These are phyloP conservation scores for Debaryomyces prosopidis DNA, from an alignment of 805 yeast species.

Conservation along the genomic window DNA sequence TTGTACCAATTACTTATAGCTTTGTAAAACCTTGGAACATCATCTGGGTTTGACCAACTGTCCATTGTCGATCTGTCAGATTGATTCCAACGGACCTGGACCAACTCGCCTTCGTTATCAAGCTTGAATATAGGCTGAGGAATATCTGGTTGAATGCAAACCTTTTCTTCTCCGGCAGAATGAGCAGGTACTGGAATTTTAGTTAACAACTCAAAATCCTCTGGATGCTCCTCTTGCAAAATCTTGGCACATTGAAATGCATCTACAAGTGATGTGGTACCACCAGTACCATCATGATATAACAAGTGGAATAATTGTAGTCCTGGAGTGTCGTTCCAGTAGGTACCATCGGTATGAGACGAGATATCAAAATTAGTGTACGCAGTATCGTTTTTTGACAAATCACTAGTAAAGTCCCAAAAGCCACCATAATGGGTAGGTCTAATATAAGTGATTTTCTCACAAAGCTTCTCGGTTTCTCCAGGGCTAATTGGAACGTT, in stretches of 20 bases:
- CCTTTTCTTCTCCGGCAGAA: constrained; percentile 69
- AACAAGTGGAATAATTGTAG: constrained; percentile 67
- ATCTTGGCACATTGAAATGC: constrained; percentile 60
- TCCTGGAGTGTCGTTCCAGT: constrained; percentile 74
- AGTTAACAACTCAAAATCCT: constrained; percentile 51
- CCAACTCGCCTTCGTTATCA: constrained; percentile 49
- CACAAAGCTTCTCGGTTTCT: constrained; percentile 57
- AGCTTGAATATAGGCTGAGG: constrained; percentile 61
- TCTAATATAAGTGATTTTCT: constrained; percentile 57
- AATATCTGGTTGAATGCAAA: constrained; percentile 56
- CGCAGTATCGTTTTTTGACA: constrained; percentile 69
- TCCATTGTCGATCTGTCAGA: constrained; percentile 67
- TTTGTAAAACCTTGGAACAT: constrained; percentile 52
- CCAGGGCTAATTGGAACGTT: constrained; percentile 61
- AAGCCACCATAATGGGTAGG: constrained; percentile 80
- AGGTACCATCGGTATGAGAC: constrained; percentile 72
- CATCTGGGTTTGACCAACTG: constrained; percentile 46
- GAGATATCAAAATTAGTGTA: constrained; percentile 67
- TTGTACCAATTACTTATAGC: constrained; percentile 60
- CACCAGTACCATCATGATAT: constrained; percentile 65
- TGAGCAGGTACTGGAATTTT: constrained; percentile 62
- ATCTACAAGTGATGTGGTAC: constrained; percentile 66
- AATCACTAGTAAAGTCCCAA: constrained; percentile 75
- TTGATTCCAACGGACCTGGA: constrained; percentile 72
- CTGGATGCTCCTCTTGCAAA: constrained; percentile 48